Evolutionary conservation across 2,329 filamentous ascomycete genomes (phyloP), one percentile per base, ranked within the genome.

Genomic region (Leptodontidium sp.): DNA sequence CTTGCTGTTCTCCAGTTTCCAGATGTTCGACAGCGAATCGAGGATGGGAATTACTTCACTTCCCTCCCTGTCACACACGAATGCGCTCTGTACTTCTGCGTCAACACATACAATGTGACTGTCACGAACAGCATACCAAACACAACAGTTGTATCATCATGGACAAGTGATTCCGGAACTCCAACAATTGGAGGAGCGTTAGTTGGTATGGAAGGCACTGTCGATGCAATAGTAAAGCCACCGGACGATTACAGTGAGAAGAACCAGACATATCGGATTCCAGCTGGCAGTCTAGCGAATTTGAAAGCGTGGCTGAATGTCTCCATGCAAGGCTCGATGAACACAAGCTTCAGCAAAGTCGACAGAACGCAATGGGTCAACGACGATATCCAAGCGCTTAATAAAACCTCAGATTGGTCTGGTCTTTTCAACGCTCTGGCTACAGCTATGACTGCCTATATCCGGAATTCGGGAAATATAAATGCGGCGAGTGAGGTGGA

Each of bases 291-390:
- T 29, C 45, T 68, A 9, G 66, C 66, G 2, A 61, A 57, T 17
- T 29, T 64, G 3, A 62, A 68, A 64, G 55, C 66, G 24, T 68
- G 66, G 66, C 45, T 68, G 2, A 64, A 57, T 17, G 11, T 61
- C 14, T 61, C 61, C 14, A 21, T 68, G 29, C 53, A 62, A 57
- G 66, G 66, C 17, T 50, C 61, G 1, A 50, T 64, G 61, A 68
- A 68, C 21, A 68, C 66, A 4, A 65, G 52, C 24, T 68, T 68
- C 49, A 68, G 66, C 38, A 43, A 17, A 15, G 57, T 68, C 24
- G 38, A 61, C 24, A 55, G 26, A 15, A 38, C 61, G 2, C 29
- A 47, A 14, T 65, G 66, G 66, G 61, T 58, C 4, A 62, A 57
- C 32, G 66, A 68, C 35, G 62, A 64, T 7, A 24, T 65, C 35